phyloP scores from a whole-genome alignment of 805 yeast genomes.

The Ogataea nitratoaversa region DNA sequence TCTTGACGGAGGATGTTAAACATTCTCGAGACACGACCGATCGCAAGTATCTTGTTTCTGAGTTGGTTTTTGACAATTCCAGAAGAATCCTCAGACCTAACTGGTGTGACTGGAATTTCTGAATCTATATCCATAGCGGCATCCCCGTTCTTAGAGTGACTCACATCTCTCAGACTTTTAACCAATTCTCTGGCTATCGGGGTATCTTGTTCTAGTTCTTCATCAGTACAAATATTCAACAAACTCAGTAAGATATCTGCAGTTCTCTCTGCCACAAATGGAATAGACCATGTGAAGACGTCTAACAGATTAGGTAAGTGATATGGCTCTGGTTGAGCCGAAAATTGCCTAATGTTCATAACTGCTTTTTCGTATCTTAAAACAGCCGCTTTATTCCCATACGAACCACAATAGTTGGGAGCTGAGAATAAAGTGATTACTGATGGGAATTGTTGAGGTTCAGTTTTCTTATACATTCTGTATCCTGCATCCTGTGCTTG shows the following conservation, averaged over 20 bases:
- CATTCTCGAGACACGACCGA: constrained; percentile 95
- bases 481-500: constrained; percentile 98
- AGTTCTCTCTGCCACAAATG: constrained; percentile 94
- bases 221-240: constrained; percentile 91
- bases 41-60: constrained; percentile 86
- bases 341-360: constrained; percentile 93
- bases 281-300: constrained; percentile 95
- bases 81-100: constrained; percentile 6
- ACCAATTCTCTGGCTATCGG: constrained; percentile 44
- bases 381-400: constrained; percentile 93
- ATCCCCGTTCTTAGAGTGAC: background rate
- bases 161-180: constrained; percentile 25
- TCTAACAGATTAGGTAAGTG: constrained; percentile 97
- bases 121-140: background rate
- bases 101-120: background rate
- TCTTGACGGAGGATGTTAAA: constrained; percentile 85
- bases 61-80: constrained; percentile 40
- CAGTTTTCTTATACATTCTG: constrained; percentile 85
- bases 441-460: constrained; percentile 82
- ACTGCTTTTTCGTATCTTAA: constrained; percentile 87
- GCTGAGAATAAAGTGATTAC: constrained; percentile 90
- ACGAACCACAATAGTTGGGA: constrained; percentile 89
- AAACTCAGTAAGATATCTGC: constrained; percentile 90
- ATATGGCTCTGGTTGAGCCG: constrained; percentile 90
- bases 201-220: constrained; percentile 78